A percentile compares a stretch with the other conserved stretches of the same genome.
These are phyloP conservation scores for Aegle marmelos DNA, from an alignment of 345 rosid species.

Conservation along the genomic window DNA sequence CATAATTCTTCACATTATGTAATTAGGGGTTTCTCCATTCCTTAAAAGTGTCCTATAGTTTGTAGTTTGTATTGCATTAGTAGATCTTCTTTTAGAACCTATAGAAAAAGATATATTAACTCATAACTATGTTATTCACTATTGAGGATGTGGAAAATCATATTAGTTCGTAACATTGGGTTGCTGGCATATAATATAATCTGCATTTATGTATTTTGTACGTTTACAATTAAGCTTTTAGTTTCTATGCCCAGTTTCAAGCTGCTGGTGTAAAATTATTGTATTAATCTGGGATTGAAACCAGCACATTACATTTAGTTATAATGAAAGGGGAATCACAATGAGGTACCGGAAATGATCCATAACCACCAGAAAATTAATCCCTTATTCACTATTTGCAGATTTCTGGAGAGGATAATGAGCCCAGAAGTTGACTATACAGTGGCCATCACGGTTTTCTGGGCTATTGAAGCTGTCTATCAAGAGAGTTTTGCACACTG, in stretches of 20 bases:
- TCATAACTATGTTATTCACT: neutral
- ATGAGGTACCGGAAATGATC: neutral
- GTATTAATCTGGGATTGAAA: neutral
- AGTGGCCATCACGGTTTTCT: conserved; percentile 53
- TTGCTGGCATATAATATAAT: neutral
- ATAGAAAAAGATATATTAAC: neutral
- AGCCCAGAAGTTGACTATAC: conserved; percentile 51
- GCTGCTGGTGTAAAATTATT: neutral
- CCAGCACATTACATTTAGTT: neutral
- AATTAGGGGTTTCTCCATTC: too few species aligned
- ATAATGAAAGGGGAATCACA: neutral
- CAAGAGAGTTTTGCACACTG: conserved; percentile 80
- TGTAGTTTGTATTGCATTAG: too few species aligned
- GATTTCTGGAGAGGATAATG: conserved; percentile 67
- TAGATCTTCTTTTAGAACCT: neutral
- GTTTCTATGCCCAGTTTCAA: neutral
- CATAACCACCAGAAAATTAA: neutral
- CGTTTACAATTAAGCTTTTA: neutral
- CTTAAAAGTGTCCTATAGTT: too few species aligned
- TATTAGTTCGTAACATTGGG: neutral
- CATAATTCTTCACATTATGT: too few species aligned
- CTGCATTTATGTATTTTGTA: too few species aligned
- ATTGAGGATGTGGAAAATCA: neutral
- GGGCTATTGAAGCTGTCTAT: conserved; percentile 82
- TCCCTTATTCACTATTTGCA: conserved; percentile 13